Evolutionary conservation across 345 rosid species (phyloP).

Genomic region (Populus simonii): DNA sequence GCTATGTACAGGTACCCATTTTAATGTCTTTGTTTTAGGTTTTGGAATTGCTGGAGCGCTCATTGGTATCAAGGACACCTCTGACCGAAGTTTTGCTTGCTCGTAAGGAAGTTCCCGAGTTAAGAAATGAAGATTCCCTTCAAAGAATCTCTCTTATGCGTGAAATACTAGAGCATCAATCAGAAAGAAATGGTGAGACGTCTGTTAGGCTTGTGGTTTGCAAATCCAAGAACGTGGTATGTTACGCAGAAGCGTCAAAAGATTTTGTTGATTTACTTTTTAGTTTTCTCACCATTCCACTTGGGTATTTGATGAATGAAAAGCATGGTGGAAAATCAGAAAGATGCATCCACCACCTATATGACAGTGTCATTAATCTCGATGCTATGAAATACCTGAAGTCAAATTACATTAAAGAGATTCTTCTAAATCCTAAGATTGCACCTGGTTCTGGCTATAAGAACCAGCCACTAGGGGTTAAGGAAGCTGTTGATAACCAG

Average conservation of each 20-base stretch:
- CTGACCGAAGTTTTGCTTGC: slow-evolving; percentile 18
- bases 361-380: slow-evolving; percentile 9
- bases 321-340: neutral
- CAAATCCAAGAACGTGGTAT: slow-evolving; percentile 25
- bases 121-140: neutral
- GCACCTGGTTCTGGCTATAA: slow-evolving; percentile 8
- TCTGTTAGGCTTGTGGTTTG: slow-evolving; percentile 12
- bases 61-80: slow-evolving; percentile 13
- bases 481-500: neutral
- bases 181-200: slow-evolving; percentile 3
- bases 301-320: slow-evolving; percentile 19
- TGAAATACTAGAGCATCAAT: neutral
- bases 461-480: slow-evolving; percentile 3
- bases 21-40: slow-evolving; percentile 23
- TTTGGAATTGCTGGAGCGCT: slow-evolving; percentile 12
- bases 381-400: slow-evolving; percentile 11
- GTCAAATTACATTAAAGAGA: neutral
- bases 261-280: slow-evolving; percentile 31
- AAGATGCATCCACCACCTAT: slow-evolving; percentile 16
- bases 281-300: slow-evolving; percentile 33
- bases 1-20: neutral
- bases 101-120: neutral
- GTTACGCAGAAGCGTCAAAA: slow-evolving; percentile 23
- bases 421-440: slow-evolving; percentile 20
- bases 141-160: neutral